Percentiles rank a stretch among this genome's conserved stretches.
These are phyloP conservation scores for Volvox africanus DNA, from an alignment of 139 green algal species.

Conservation along the genomic window DNA sequence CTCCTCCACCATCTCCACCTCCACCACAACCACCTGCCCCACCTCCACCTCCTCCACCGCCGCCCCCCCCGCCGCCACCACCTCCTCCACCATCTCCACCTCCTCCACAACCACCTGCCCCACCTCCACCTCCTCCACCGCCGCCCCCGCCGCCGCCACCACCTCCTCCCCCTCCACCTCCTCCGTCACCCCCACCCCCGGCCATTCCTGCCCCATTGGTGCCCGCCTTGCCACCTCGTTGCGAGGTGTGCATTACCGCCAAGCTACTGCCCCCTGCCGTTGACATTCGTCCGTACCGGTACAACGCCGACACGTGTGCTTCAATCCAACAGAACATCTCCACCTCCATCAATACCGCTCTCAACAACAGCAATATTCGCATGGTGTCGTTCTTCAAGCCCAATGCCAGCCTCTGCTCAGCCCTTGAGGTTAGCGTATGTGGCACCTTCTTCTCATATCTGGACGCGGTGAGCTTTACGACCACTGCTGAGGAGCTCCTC, in stretches of 20 bases:
- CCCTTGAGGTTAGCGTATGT: neutral
- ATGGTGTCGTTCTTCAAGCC: neutral
- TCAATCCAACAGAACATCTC: slow-evolving; percentile 1
- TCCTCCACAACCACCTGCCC: too few species aligned
- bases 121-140: too few species aligned
- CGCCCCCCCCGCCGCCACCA: too few species aligned
- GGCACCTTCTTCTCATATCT: neutral
- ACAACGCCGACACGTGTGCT: neutral
- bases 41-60: too few species aligned
- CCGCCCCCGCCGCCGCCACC: too few species aligned
- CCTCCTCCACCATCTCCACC: too few species aligned
- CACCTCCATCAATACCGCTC: neutral
- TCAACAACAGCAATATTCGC: neutral
- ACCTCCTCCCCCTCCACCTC: too few species aligned
- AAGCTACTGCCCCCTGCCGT: neutral
- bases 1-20: too few species aligned
- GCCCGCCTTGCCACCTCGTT: neutral
- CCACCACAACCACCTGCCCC: too few species aligned
- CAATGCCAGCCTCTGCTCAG: neutral
- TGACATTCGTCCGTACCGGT: neutral
- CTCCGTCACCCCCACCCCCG: too few species aligned
- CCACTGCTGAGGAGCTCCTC: neutral
- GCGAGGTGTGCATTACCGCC: neutral
- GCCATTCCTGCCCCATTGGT: too few species aligned
- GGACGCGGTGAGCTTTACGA: neutral